phyloP scores from a whole-genome alignment of 163 green algal species.

The Volvox carteri region DNA sequence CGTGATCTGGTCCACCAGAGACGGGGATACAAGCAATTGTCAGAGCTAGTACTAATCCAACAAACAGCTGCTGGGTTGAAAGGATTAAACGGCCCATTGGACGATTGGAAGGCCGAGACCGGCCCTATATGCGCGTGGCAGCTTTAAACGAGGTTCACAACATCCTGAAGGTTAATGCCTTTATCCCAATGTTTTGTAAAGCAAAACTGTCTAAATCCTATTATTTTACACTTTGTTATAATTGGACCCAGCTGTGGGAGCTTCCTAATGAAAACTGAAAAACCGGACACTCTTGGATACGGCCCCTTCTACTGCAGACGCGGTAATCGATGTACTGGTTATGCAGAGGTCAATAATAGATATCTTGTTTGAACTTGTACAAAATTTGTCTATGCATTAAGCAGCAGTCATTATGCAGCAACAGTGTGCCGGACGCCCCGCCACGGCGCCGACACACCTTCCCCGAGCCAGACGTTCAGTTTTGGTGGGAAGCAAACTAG shows the following conservation, averaged over 20 bases:
- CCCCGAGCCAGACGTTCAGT: not conserved
- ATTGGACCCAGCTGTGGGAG: no score
- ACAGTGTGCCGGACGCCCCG: not conserved
- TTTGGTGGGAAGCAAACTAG: not conserved
- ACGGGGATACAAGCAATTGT: not conserved
- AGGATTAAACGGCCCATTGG: not conserved
- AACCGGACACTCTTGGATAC: no score
- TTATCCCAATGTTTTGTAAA: no score
- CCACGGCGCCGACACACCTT: not conserved
- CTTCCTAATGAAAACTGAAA: no score
- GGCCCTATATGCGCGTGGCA: not conserved
- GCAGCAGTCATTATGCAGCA: not conserved
- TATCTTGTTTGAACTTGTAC: not conserved
- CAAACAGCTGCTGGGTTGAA: not conserved
- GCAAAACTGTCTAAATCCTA: no score
- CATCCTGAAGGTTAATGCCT: not conserved
- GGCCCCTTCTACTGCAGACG: no score
- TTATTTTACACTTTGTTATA: no score
- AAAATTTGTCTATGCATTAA: not conserved
- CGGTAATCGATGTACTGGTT: no score
- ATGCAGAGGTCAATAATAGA: no score
- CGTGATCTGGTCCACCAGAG: constrained; percentile 8
- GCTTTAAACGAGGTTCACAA: not conserved
- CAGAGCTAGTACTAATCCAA: not conserved
- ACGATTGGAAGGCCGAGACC: not conserved